Base-by-base conservation (phyloP, 2,329 filamentous ascomycete genomes). In the Alternaria infectoria region DNA sequence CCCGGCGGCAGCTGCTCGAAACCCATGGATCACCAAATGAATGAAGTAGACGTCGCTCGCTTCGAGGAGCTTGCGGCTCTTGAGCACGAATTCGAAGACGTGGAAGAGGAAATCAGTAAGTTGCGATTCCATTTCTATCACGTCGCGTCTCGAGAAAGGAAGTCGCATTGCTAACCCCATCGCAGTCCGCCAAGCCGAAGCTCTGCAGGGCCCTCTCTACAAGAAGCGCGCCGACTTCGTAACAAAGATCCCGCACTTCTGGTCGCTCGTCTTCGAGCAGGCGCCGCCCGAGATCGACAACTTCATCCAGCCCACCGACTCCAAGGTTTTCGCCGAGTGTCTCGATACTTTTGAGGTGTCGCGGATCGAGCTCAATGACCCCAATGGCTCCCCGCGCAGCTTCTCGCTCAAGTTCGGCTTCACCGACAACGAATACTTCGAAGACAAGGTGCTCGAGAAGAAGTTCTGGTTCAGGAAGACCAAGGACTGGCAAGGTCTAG, bases 181-280 rank as follows among this genome's bases (percentile, higher is more conserved):
- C 32, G 4, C 76, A 94, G 92, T 93, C 75, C 90, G 91, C 75
- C 86, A 91, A 75, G 90, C 94, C 79, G 87, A 90, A 71, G 82
- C 86, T 69, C 85, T 93, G 72, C 87, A 88, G 74, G 84, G 85
- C 65, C 86, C 90, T 47, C 87, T 97, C 65, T 97, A 93, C 84
- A 85, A 87, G 73, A 92, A 91, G 82, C 93, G 95, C 77, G 85
- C 88, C 69, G 86, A 88, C 72, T 81, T 93, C 68, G 84, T 96
- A 68, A 81, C 87, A 67, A 85, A 90, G 76, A 94, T 97, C 76
- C 88, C 89, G 72, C 89, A 92, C 83, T 99, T 98, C 88, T 98
- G 96, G 96, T 86, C 92, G n/a, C 88, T 96, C 62, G 94, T 97
- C 61, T 87, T 98, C 79, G 92, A 97, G 84, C 91, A 93, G 82